These are phyloP conservation scores for Coniochaeta sp. DNA, from an alignment of 2,329 filamentous ascomycete species.

Conservation along the genomic window DNA sequence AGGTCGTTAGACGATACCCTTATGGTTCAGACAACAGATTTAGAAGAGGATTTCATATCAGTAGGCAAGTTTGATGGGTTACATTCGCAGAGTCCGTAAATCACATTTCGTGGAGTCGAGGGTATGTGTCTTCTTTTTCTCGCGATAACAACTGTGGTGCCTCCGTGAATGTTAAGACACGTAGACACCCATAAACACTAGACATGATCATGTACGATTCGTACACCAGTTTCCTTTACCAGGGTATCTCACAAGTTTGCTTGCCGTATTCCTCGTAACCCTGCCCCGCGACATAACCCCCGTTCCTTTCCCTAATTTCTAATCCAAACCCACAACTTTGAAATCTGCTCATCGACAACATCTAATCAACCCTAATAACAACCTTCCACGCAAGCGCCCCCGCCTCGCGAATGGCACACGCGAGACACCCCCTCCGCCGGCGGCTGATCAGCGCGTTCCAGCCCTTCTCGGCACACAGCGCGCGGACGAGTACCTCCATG, in stretches of 20 bases:
- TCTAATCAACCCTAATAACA: conserved; percentile 51
- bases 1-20: too few species aligned
- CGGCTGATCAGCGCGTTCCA: conserved; percentile 68
- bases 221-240: background rate
- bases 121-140: background rate
- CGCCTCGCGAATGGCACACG: conserved; percentile 69
- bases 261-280: background rate
- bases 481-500: conserved; percentile 63
- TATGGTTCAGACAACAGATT: too few species aligned
- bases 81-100: background rate
- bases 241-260: background rate
- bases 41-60: too few species aligned
- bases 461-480: conserved; percentile 66
- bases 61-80: too few species aligned
- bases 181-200: background rate
- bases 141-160: background rate
- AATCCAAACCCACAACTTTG: background rate
- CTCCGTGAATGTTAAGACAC: too few species aligned
- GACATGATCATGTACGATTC: background rate
- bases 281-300: background rate
- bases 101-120: background rate
- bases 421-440: conserved; percentile 59
- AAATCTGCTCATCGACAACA: background rate
- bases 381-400: conserved; percentile 63
- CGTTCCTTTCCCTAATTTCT: background rate